These are phyloP conservation scores for Stephanodiscus minutulus DNA, from an alignment of 108 stramenopile genomes.

Conservation along the genomic window DNA sequence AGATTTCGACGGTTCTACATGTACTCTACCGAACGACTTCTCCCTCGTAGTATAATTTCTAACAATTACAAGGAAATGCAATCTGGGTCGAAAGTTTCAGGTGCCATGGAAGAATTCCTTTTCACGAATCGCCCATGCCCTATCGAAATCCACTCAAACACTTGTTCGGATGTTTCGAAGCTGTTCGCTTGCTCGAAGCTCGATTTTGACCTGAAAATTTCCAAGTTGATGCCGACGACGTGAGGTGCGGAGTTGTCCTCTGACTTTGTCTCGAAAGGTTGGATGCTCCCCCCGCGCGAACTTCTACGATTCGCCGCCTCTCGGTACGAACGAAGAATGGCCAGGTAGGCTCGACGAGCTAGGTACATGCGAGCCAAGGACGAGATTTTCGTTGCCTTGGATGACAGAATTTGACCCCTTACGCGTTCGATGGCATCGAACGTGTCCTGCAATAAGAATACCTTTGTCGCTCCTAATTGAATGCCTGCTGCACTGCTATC, in stretches of 20 bases:
- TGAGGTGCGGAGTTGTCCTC: constrained; percentile 3
- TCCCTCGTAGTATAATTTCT: background rate
- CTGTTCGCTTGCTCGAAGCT: background rate
- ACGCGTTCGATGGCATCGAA: constrained; percentile 84
- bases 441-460: constrained; percentile 79
- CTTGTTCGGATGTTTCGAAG: constrained; percentile 6
- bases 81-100: constrained; percentile 8
- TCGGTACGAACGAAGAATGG: constrained; percentile 19
- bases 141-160: constrained; percentile 22
- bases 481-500: constrained; percentile 63
- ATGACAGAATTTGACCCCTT: constrained; percentile 45
- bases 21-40: no score
- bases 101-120: background rate
- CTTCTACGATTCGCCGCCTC: constrained; percentile 23
- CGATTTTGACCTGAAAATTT: constrained; percentile 7
- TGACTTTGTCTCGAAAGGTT: background rate
- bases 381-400: constrained; percentile 57
- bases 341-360: constrained; percentile 38
- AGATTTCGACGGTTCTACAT: no score
- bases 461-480: constrained; percentile 88
- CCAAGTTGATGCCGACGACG: constrained; percentile 11
- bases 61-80: background rate
- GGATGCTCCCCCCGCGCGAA: background rate
- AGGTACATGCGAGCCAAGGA: constrained; percentile 49
- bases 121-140: constrained; percentile 41